A percentile compares a stretch with the other conserved stretches of the same genome.
These are phyloP conservation scores for Phaeosphaeriaceae sp. DNA, from an alignment of 2,329 filamentous ascomycete genomes.

Conservation along the genomic window DNA sequence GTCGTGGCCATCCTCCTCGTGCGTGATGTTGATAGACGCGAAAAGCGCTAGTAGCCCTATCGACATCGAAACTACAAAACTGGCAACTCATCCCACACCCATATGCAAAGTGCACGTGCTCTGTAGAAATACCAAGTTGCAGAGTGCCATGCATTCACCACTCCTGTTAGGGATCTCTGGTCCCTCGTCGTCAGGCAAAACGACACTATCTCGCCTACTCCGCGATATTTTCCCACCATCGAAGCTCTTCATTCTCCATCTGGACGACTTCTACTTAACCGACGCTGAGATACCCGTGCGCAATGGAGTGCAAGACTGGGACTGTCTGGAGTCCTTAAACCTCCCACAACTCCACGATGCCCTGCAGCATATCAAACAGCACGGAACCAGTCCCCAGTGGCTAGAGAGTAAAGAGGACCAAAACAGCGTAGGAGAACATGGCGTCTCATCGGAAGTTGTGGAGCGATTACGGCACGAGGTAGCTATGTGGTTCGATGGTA, in stretches of 20 bases:
- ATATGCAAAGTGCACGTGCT: neutral
- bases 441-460: conserved; percentile 38
- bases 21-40: neutral
- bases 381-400: conserved; percentile 65
- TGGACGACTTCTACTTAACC: conserved; percentile 93
- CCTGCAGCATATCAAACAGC: conserved; percentile 71
- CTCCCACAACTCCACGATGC: conserved; percentile 71
- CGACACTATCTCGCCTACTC: conserved; percentile 85
- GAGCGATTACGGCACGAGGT: conserved; percentile 45
- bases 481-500: conserved; percentile 10
- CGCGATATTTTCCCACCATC: conserved; percentile 74
- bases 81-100: neutral
- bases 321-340: conserved; percentile 81
- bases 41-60: neutral
- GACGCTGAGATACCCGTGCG: conserved; percentile 70
- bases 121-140: neutral
- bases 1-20: neutral
- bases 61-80: conserved; percentile 4
- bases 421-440: conserved; percentile 58
- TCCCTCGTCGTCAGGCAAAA: conserved; percentile 93
- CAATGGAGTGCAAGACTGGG: conserved; percentile 80
- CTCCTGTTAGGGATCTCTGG: conserved; percentile 84
- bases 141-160: conserved; percentile 29
- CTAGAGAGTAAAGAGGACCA: conserved; percentile 64
- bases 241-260: conserved; percentile 80